Evolutionary conservation across 495 filamentous ascomycete genomes (phyloP), one percentile per base, ranked within the genome.

Genomic region (Penicillium soppii): DNA sequence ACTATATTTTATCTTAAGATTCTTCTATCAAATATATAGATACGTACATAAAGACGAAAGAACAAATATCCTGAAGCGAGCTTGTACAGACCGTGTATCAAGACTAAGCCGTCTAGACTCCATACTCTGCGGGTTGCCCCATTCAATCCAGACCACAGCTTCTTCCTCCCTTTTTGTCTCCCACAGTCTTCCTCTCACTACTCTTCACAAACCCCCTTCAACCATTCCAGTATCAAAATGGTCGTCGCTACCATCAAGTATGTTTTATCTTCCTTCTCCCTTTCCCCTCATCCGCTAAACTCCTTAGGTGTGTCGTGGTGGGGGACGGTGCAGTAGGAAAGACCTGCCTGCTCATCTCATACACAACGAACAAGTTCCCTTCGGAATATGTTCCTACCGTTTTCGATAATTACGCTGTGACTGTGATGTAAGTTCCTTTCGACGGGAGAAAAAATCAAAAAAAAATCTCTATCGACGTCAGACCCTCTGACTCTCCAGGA

Each of bases 351-450:
- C 82, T 98, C 65, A 98, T 98, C 76, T 95, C 90, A 61, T 98
- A 98, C 75, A 98, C 94, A 35, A 98, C 94, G 56, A 98, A 98
- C 80, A 98, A 98, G 61, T 98, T 98, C 75, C 94, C 94, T 8
- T 96, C 91, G 54, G 94, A 98, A 91, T 98, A 98, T 67, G 94
- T 98, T 17, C 94, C 94, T 19, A 98, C 94, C 17, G 94, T 98
- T 26, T 98, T 98, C 70, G 94, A 98, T 70, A 98, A 98, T 74
- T 98, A 98, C 85, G 94, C 94, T 15, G 94, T 98, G 65, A 98
- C 94, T 37, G 92, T 97, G 47, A 97, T 97, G 92, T 97, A 81
- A 85, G 92, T 88, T 22, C n/a, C n/a, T n/a, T n/a, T n/a, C n/a
- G n/a, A n/a, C n/a, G n/a, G n/a, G 15, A 17, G 7, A 0, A 19